These are phyloP conservation scores for Thermochaetoides dissita DNA, from an alignment of 2,329 filamentous ascomycete genomes.

Conservation along the genomic window DNA sequence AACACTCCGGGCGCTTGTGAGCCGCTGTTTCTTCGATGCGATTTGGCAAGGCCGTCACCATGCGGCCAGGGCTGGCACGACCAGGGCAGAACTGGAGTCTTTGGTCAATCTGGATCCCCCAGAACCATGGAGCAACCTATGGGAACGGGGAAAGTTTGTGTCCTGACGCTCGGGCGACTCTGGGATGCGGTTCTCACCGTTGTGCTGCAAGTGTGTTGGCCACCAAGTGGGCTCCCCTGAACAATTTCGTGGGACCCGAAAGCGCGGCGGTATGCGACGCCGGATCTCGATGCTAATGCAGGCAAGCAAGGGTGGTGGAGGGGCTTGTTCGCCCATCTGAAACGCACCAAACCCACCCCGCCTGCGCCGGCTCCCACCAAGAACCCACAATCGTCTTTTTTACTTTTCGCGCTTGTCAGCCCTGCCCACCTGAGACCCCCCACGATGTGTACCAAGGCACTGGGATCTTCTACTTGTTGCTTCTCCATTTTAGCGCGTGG, in stretches of 20 bases:
- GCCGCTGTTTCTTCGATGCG: not conserved
- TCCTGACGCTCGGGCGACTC: constrained; percentile 10
- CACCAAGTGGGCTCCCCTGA: constrained; percentile 10
- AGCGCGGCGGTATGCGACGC: constrained; percentile 14
- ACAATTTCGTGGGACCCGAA: constrained; percentile 15
- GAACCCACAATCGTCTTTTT: not conserved
- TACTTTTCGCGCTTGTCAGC: too few relatives aligned
- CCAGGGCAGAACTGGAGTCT: too few relatives aligned
- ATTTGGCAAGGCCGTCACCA: not conserved
- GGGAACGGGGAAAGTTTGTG: too few relatives aligned
- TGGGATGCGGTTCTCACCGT: constrained; percentile 14
- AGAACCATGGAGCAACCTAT: too few relatives aligned
- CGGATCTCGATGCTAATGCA: constrained; percentile 15
- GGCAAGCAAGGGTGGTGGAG: constrained; percentile 15
- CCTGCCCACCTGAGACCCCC: too few relatives aligned
- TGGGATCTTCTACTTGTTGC: too few relatives aligned
- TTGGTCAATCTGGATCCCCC: too few relatives aligned
- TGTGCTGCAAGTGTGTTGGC: constrained; percentile 6
- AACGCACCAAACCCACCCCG: constrained; percentile 5
- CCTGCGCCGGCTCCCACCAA: constrained; percentile 3
- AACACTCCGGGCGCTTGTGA: constrained; percentile 7
- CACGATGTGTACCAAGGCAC: too few relatives aligned
- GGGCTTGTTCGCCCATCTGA: constrained; percentile 9
- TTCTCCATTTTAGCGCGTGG: too few relatives aligned
- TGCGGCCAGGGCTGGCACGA: not conserved